phyloP scores from a whole-genome alignment of 441 rosid genomes.

The Euphorbia celastroides region DNA sequence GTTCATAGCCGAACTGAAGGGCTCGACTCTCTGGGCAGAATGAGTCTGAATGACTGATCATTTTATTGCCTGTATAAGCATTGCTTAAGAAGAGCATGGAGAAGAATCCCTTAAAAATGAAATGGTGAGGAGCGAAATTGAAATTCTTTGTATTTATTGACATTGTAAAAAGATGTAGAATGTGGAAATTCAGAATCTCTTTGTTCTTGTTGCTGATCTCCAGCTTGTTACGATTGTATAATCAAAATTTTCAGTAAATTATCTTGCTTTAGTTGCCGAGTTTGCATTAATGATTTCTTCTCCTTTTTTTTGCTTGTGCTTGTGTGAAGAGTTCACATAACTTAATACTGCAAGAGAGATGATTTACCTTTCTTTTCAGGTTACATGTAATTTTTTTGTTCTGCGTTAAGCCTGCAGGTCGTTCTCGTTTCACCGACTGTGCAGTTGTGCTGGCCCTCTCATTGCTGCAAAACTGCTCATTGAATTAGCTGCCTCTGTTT shows the following conservation, averaged over 20 bases:
- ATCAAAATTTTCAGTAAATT: slow-evolving; percentile 34
- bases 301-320: slow-evolving; percentile 1
- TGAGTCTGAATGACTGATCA: slow-evolving; percentile 14
- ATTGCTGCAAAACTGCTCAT: background rate
- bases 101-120: slow-evolving; percentile 19
- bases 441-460: background rate
- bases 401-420: background rate
- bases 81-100: background rate
- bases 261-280: slow-evolving; percentile 31
- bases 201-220: slow-evolving; percentile 26
- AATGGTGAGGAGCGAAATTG: slow-evolving; percentile 22
- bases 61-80: background rate
- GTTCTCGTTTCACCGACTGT: background rate
- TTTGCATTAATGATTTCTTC: slow-evolving; percentile 15
- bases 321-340: slow-evolving; percentile 8
- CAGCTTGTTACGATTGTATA: slow-evolving; percentile 40
- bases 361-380: slow-evolving; percentile 3
- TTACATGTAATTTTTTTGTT: background rate
- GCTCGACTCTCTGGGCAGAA: slow-evolving; percentile 47
- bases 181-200: slow-evolving; percentile 19
- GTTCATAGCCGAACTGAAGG: slow-evolving; percentile 79
- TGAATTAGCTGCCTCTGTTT: background rate
- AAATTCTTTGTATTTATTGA: slow-evolving; percentile 26
- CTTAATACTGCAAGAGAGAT: slow-evolving; percentile 4
- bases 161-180: slow-evolving; percentile 39